phyloP scores from a whole-genome alignment of 2,329 filamentous ascomycete genomes.

The Uncinocarpus reesii region DNA sequence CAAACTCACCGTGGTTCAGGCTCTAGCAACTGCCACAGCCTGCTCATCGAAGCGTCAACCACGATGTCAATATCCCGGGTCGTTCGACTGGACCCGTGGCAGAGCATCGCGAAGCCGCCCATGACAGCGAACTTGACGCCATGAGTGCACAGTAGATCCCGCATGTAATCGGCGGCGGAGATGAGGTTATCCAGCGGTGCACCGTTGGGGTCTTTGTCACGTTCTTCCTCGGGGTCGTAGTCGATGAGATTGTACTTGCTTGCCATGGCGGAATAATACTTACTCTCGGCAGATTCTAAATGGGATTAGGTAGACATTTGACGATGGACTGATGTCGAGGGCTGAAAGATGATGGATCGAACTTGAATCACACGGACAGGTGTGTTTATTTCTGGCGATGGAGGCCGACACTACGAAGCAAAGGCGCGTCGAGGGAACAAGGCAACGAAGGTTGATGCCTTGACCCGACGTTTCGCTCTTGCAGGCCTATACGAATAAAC shows the following conservation, averaged over 20 bases:
- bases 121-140: constrained; percentile 1
- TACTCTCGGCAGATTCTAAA: too few relatives aligned
- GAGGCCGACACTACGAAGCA: too few relatives aligned
- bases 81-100: neutral
- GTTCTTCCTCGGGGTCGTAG: constrained; percentile 10
- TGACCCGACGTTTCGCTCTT: too few relatives aligned
- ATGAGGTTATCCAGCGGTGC: constrained; percentile 2
- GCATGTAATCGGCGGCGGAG: constrained; percentile 6
- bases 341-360: too few relatives aligned
- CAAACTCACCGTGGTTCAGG: constrained; percentile 4
- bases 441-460: too few relatives aligned
- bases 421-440: too few relatives aligned
- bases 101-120: constrained; percentile 3
- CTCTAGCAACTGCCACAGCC: constrained; percentile 4
- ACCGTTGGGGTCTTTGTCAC: constrained; percentile 6
- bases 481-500: too few relatives aligned
- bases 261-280: constrained; percentile 9
- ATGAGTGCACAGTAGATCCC: neutral
- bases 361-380: too few relatives aligned
- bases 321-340: too few relatives aligned
- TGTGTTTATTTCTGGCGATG: too few relatives aligned
- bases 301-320: too few relatives aligned
- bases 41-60: constrained; percentile 5
- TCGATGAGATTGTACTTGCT: constrained; percentile 7
- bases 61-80: constrained; percentile 6